A percentile compares a stretch with the other conserved stretches of the same genome.
phyloP scores from a whole-genome alignment of 495 filamentous ascomycete species.

The Penicillium diatomitis region DNA sequence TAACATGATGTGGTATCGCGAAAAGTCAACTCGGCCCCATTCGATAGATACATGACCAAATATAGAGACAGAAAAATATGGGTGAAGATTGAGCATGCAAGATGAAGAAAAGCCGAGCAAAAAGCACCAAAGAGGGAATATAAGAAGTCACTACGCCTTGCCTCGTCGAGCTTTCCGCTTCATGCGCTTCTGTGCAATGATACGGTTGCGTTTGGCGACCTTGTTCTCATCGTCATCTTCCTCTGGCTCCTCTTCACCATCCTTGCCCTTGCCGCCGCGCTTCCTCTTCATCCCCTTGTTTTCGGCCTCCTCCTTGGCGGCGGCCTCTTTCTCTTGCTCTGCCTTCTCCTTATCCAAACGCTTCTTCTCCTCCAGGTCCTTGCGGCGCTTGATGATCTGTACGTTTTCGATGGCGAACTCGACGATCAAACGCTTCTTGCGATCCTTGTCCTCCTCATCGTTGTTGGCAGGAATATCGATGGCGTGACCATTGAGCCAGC shows the following conservation, averaged over 20 bases:
- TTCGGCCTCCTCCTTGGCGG: constrained; percentile 8
- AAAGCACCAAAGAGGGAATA: too few relatives aligned
- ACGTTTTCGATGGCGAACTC: constrained; percentile 99
- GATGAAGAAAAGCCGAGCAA: too few relatives aligned
- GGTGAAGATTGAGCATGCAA: too few relatives aligned
- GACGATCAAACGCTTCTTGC: constrained; percentile 75
- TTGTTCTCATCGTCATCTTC: constrained; percentile 40
- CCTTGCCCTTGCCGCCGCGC: constrained; percentile 18
- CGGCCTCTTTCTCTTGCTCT: constrained; percentile 14
- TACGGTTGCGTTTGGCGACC: constrained; percentile 50
- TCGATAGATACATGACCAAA: constrained; percentile 9
- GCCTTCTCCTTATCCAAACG: constrained; percentile 19
- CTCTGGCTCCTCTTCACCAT: constrained; percentile 16
- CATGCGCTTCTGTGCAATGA: constrained; percentile 61
- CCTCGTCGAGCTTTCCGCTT: constrained; percentile 43
- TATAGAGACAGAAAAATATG: neutral
- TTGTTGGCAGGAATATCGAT: constrained; percentile 31
- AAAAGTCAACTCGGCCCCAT: constrained; percentile 4
- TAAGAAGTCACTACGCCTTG: constrained; percentile 18
- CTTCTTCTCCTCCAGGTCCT: constrained; percentile 59
- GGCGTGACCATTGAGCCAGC: constrained; percentile 84
- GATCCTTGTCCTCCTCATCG: constrained; percentile 41
- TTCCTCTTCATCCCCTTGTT: constrained; percentile 34
- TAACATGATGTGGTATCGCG: constrained; percentile 15
- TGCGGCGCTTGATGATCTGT: constrained; percentile 74